These are phyloP conservation scores for Hylodesmum podocarpum DNA, from an alignment of 306 rosid genomes.

Conservation along the genomic window DNA sequence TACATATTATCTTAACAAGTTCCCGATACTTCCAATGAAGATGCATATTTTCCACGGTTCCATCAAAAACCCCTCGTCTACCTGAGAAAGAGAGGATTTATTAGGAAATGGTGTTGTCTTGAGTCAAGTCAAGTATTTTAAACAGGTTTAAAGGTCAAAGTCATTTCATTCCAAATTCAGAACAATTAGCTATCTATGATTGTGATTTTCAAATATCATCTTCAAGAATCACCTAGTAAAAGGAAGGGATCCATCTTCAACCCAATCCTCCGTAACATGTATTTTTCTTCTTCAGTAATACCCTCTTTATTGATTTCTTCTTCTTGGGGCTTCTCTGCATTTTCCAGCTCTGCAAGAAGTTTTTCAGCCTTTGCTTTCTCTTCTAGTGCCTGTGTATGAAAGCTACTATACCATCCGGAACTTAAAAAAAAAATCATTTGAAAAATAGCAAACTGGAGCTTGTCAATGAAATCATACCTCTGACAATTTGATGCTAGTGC, in stretches of 20 bases:
- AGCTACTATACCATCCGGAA: slow-evolving; percentile 25
- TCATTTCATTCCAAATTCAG: slow-evolving; percentile 21
- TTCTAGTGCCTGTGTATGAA: slow-evolving; percentile 66
- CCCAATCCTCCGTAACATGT: slow-evolving; percentile 88
- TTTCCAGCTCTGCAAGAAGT: slow-evolving; percentile 67
- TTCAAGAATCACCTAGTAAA: slow-evolving; percentile 66
- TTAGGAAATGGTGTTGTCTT: background rate
- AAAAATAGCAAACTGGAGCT: slow-evolving; percentile 32
- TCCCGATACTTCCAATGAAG: slow-evolving; percentile 99
- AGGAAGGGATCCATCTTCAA: slow-evolving; percentile 90
- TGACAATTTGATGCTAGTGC: slow-evolving; percentile 66
- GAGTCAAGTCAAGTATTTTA: slow-evolving; percentile 20
- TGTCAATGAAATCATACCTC: slow-evolving; percentile 51
- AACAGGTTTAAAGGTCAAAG: background rate
- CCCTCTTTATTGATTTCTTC: slow-evolving; percentile 85
- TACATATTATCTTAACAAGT: slow-evolving; percentile 78
- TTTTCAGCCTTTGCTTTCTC: slow-evolving; percentile 68
- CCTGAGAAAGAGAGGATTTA: slow-evolving; percentile 50
- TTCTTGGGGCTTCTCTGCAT: slow-evolving; percentile 46
- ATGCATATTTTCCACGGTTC: slow-evolving; percentile 97
- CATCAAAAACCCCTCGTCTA: slow-evolving; percentile 85
- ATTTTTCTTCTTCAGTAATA: slow-evolving; percentile 79
- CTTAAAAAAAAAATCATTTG: slow-evolving; percentile 13
- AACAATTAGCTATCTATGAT: slow-evolving; percentile 1
- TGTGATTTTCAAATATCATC: slow-evolving; percentile 26